phyloP scores from a whole-genome alignment of 139 green algal species.

The Chlorella sp. region DNA sequence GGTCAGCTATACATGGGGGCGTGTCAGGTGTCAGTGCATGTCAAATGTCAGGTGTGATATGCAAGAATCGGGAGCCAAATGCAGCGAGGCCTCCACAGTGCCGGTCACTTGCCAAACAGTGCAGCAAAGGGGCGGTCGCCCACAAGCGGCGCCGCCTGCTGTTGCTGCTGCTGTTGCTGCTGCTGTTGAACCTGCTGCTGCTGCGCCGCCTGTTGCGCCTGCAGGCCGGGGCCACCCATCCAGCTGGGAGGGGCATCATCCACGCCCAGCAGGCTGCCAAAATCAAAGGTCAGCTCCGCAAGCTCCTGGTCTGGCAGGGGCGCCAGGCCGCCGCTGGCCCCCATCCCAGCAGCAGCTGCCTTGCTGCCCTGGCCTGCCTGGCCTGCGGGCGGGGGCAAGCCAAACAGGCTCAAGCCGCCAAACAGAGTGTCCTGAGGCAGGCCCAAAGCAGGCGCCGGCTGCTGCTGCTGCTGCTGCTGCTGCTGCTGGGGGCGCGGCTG shows the following conservation, averaged over 20 bases:
- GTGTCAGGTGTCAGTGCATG: too few species aligned
- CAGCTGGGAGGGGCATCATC: constrained; percentile 16
- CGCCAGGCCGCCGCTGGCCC: background rate
- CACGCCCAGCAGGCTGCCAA: constrained; percentile 32
- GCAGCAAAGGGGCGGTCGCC: constrained; percentile 13
- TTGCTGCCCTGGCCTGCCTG: background rate
- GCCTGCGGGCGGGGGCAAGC: background rate
- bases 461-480: background rate
- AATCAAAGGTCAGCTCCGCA: constrained; percentile 16
- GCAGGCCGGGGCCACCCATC: background rate
- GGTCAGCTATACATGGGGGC: too few species aligned
- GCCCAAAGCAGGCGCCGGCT: background rate
- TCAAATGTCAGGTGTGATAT: too few species aligned
- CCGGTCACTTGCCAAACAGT: constrained; percentile 19
- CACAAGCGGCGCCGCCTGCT: background rate
- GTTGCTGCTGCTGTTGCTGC: background rate
- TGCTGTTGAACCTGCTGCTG: background rate
- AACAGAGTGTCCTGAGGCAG: background rate
- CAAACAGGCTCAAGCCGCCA: constrained; percentile 16
- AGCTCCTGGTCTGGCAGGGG: constrained; percentile 12
- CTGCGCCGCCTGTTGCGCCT: background rate
- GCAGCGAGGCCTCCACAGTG: background rate
- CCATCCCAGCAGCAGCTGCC: background rate
- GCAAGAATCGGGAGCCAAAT: background rate
- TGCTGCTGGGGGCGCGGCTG: background rate